A percentile compares a stretch with the other conserved stretches of the same genome.
Conservation (phyloP, 2,329 filamentous ascomycete genomes). For the Verticillium dahliae region DNA sequence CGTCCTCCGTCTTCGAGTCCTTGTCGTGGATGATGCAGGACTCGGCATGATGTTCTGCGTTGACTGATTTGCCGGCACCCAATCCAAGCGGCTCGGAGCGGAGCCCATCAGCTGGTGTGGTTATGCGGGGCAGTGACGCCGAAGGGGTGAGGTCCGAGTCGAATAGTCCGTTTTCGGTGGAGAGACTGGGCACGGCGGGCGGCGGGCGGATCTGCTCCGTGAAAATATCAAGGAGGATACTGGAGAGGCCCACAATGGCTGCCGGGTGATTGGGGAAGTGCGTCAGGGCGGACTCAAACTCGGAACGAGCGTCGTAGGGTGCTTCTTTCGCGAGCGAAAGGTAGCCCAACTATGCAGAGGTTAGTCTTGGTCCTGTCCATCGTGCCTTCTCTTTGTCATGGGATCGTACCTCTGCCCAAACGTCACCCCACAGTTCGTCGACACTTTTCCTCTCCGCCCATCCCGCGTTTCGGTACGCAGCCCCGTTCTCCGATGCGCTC, state of each 20-base stretch:
- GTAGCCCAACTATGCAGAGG: conserved; percentile 52
- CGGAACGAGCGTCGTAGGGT: conserved; percentile 63
- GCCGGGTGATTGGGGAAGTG: conserved; percentile 73
- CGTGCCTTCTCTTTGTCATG: background rate
- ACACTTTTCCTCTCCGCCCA: conserved; percentile 80
- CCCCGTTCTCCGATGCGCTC: conserved; percentile 51
- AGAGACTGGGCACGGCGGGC: conserved; percentile 42
- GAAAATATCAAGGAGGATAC: conserved; percentile 82
- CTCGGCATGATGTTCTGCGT: conserved; percentile 8
- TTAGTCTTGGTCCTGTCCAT: conserved; percentile 17
- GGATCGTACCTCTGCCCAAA: conserved; percentile 67
- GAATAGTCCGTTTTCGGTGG: conserved; percentile 21
- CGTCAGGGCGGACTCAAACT: conserved; percentile 78
- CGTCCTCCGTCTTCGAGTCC: conserved; percentile 17
- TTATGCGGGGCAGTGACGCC: background rate
- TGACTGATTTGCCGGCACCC: conserved; percentile 17
- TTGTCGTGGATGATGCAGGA: background rate
- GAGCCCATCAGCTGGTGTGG: conserved; percentile 17
- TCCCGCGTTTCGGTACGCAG: conserved; percentile 55
- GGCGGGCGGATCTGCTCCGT: conserved; percentile 58
- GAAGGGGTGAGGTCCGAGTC: background rate
- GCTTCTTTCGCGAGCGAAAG: conserved; percentile 55
- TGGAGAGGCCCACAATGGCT: conserved; percentile 76
- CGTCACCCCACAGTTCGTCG: conserved; percentile 78
- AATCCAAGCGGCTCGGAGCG: conserved; percentile 43